A percentile compares a stretch with the other conserved stretches of the same genome.
Conservation (phyloP, 2,329 filamentous ascomycete genomes). For the Exutisphaerella laricina region DNA sequence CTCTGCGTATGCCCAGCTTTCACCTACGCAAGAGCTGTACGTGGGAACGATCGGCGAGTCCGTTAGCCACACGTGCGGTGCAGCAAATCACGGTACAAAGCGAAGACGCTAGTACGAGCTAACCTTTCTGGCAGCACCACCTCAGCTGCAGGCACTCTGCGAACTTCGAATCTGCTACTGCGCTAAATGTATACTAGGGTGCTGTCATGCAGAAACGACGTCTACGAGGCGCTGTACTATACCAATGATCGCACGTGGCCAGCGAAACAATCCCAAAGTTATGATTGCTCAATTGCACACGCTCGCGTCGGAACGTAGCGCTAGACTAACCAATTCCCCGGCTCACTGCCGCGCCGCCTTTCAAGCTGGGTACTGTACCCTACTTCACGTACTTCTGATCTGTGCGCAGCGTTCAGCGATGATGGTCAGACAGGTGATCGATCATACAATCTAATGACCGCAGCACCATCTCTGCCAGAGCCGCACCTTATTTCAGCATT, state of each 20-base stretch:
- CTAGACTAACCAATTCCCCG: background rate
- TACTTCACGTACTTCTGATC: background rate
- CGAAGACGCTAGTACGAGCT: slow-evolving; percentile 1
- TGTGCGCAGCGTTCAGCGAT: slow-evolving; percentile 12
- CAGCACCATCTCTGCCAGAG: slow-evolving; percentile 9
- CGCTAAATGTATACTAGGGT: slow-evolving; percentile 13
- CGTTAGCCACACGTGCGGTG: slow-evolving; percentile 1
- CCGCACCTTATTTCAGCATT: slow-evolving; percentile 19
- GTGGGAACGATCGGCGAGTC: slow-evolving; percentile 6
- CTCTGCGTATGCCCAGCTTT: background rate
- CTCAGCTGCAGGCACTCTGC: slow-evolving; percentile 14
- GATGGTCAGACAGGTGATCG: slow-evolving; percentile 10
- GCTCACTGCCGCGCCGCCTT: slow-evolving; percentile 8
- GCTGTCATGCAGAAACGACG: slow-evolving; percentile 15
- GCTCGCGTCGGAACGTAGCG: slow-evolving; percentile 1
- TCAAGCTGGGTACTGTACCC: slow-evolving; percentile 1
- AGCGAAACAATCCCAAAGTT: slow-evolving; percentile 2
- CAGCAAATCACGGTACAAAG: background rate
- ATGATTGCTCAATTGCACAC: slow-evolving; percentile 2
- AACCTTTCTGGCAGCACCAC: background rate
- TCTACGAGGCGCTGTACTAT: slow-evolving; percentile 21
- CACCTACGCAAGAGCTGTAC: slow-evolving; percentile 2
- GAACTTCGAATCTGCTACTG: slow-evolving; percentile 14
- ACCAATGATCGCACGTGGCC: slow-evolving; percentile 17
- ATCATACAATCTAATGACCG: slow-evolving; percentile 12